phyloP scores from a whole-genome alignment of 371 early-diverging fungal species.

The Saksenaea vasiformis region DNA sequence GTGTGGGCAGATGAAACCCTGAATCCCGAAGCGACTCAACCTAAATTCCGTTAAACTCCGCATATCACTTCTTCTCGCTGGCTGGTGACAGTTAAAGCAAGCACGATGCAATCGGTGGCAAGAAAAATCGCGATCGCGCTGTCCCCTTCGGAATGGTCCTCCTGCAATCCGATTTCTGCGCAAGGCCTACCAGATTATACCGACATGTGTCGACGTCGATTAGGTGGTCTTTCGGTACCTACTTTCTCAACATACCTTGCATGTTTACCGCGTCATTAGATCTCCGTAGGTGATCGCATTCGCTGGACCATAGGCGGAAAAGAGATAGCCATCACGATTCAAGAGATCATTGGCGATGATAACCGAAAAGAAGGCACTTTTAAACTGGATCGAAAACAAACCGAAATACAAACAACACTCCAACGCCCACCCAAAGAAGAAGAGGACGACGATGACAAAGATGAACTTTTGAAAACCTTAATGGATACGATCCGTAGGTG shows the following conservation, averaged over 20 bases:
- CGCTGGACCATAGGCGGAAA: constrained; percentile 7
- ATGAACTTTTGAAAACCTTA: constrained; percentile 18
- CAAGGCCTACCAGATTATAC: constrained; percentile 1
- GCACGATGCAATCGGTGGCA: background rate
- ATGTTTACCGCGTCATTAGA: background rate
- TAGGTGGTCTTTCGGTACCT: constrained; percentile 6
- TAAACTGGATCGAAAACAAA: background rate
- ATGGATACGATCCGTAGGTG: constrained; percentile 24
- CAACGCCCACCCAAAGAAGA: background rate
- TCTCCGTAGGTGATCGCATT: constrained; percentile 8
- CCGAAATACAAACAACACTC: background rate
- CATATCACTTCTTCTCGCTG: no score
- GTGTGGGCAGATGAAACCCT: no score
- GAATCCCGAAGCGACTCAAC: no score
- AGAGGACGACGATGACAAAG: constrained; percentile 11
- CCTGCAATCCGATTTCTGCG: background rate
- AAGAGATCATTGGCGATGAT: background rate
- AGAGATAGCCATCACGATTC: background rate
- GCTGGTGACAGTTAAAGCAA: background rate
- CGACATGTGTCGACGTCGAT: constrained; percentile 11
- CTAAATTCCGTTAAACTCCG: no score
- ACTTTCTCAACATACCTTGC: no score
- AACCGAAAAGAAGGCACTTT: background rate
- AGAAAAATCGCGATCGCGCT: background rate
- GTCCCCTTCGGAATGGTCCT: background rate